Evolutionary conservation across 2,329 filamentous ascomycete species (phyloP), one percentile per base, ranked within the genome.

Genomic region (Penicillium sclerotiorum): DNA sequence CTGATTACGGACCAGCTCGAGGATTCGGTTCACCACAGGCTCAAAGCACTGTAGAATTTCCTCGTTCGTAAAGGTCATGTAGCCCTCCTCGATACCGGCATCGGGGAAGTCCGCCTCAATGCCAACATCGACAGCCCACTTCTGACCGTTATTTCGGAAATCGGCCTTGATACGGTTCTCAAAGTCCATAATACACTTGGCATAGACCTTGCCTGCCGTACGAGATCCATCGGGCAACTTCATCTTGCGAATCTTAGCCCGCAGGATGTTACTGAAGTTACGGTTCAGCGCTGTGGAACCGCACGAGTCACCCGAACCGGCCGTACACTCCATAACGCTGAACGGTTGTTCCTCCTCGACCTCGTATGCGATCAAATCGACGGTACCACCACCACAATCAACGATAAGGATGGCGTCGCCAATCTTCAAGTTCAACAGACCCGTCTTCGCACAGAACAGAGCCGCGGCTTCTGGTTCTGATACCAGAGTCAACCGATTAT

Each of bases 121-220:
- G 67, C 94, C 94, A 42, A 99, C 94, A 69, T 99, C 94, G 17
- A 97, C 92, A 37, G 94, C 94, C 94, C 94, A 97, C 73, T 97
- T 97, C 74, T 97, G 93, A 42, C 93, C 92, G 72, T 96, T 97
- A 78, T 97, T 97, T 58, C 94, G 86, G 86, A 99, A 99, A 73
- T 97, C 94, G 42, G 94, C 94, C 81, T 99, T 99, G 82, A 99
- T 96, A 72, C 94, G 82, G 82, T 97, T 97, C 79, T 99, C 94
- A 66, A 99, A 99, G 75, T 99, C 94, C 93, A 97, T 97, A 74
- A 99, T 97, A 73, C 93, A 97, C 78, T 97, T 97, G 60, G 93
- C 93, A 73, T 97, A 97, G 47, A 99, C 94, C 73, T 93, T 91
- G 36, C 93, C 93, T n/a, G 94, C 93, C 2, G 91, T 97, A 76